Base-by-base conservation (phyloP, 106 monocot species). In the Narthecium ossifragum region DNA sequence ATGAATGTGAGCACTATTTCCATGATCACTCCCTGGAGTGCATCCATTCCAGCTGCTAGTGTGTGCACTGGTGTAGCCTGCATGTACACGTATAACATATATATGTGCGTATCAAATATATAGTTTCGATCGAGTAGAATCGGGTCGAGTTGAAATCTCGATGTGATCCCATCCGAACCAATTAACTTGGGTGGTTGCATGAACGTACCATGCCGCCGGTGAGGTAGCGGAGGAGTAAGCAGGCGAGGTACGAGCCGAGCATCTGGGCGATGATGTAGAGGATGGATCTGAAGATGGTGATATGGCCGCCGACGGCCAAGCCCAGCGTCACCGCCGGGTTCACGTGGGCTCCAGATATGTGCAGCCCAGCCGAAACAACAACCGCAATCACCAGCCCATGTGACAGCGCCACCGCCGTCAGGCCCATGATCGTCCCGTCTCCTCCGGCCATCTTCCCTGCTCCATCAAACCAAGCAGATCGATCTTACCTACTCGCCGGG, bases 1-100 rank as follows among this genome's bases (percentile, higher is more conserved):
- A 82, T 74, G 74, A 92, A 92, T 24, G 91, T 92, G 62, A 92
- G 82, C n/a, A 92, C 74, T 28, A 86, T 66, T 71, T 92, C 91
- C 82, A 83, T 76, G 5, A 83, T 53, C 31, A 86, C 51, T 1
- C 91, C 91, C 47, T 92, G 86, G 20, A 77, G 3, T 0, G 71
- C 53, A 3, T 54, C 80, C 48, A 80, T 72, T 6, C 91, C 91
- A 0, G 63, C 67, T 0, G 74, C 79, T 2, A 92, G 80, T 0
- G 80, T 48, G 63, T 86, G 86, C 31, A 86, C 72, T 9, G 91
- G 91, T 0, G 83, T 83, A 6, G 51, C 86, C 79, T 83, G 60
- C 56, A 37, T 46, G 46, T 15, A 6, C 36, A 36, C 23, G 21
- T 22, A 49, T 22, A 0, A 43, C 43, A 43, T 43, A 43, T 43